Evolutionary conservation across 345 rosid species (phyloP).

Genomic region (Cardamine chenopodiifolia): DNA sequence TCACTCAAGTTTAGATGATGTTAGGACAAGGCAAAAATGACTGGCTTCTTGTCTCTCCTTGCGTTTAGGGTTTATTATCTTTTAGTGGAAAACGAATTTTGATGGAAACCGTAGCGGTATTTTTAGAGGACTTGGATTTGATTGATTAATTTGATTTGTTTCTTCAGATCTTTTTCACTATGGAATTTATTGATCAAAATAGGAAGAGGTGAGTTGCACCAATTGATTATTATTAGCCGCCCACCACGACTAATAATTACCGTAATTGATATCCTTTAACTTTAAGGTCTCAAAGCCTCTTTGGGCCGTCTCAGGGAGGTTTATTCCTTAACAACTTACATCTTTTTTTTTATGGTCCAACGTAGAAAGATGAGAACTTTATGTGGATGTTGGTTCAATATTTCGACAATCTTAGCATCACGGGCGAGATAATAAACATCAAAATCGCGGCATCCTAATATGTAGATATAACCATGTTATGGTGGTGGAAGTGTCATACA

Average conservation of each 20-base stretch:
- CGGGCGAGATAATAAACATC: background rate
- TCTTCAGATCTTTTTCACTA: slow-evolving; percentile 24
- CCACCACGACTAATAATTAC: background rate
- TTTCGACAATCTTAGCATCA: background rate
- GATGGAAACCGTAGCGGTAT: slow-evolving; percentile 20
- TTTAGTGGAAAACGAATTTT: slow-evolving; percentile 32
- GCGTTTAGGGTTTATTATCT: slow-evolving; percentile 30
- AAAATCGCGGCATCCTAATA: background rate
- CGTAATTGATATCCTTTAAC: background rate
- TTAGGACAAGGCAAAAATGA: slow-evolving; percentile 28
- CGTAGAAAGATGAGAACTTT: background rate
- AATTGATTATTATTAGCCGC: background rate
- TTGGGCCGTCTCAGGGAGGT: background rate
- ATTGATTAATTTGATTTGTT: slow-evolving; percentile 34
- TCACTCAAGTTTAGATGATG: slow-evolving; percentile 33
- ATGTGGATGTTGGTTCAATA: background rate
- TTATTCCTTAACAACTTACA: background rate
- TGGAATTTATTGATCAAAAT: background rate
- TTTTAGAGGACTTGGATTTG: slow-evolving; percentile 38
- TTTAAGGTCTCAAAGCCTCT: background rate
- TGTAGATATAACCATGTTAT: background rate
- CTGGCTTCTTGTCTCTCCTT: slow-evolving; percentile 25
- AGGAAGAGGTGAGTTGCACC: slow-evolving; percentile 19
- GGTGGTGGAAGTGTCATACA: background rate
- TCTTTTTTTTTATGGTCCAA: background rate